Conservation (phyloP, 2,329 filamentous ascomycete genomes). For the Phialophora expanda region DNA sequence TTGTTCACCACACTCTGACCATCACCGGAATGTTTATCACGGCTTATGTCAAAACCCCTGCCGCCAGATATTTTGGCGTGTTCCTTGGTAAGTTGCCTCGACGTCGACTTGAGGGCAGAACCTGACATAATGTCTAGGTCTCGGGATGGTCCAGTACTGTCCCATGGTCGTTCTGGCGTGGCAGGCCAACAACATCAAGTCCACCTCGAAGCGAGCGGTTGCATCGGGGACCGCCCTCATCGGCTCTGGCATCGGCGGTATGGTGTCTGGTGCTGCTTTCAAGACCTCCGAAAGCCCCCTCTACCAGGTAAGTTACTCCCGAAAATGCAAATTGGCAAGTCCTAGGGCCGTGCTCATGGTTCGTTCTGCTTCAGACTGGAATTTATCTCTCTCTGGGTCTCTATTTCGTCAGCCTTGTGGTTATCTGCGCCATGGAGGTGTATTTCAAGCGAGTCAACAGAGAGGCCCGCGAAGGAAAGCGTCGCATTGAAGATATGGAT, state of each 20-base stretch:
- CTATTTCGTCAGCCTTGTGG: slow-evolving; percentile 7
- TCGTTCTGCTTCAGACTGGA: slow-evolving; percentile 7
- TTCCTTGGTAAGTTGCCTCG: slow-evolving; percentile 41
- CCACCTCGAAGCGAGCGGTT: slow-evolving; percentile 42
- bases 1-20: slow-evolving; percentile 26
- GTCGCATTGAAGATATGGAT: slow-evolving; percentile 7
- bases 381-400: slow-evolving; percentile 17
- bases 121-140: slow-evolving; percentile 31
- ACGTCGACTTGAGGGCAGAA: not conserved
- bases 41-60: slow-evolving; percentile 27
- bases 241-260: slow-evolving; percentile 41
- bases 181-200: slow-evolving; percentile 45
- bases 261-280: slow-evolving; percentile 37
- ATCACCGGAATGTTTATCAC: slow-evolving; percentile 34
- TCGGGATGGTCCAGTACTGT: slow-evolving; percentile 42
- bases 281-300: slow-evolving; percentile 36
- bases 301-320: slow-evolving; percentile 29
- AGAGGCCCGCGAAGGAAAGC: slow-evolving; percentile 8
- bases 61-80: slow-evolving; percentile 31
- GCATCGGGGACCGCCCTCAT: slow-evolving; percentile 43
- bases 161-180: slow-evolving; percentile 42
- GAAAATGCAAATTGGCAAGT: not conserved
- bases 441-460: slow-evolving; percentile 15
- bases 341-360: not conserved
- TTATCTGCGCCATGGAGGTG: slow-evolving; percentile 15